Evolutionary conservation across 2,329 filamentous ascomycete genomes (phyloP).

Genomic region (Fusarium praegraminearum): DNA sequence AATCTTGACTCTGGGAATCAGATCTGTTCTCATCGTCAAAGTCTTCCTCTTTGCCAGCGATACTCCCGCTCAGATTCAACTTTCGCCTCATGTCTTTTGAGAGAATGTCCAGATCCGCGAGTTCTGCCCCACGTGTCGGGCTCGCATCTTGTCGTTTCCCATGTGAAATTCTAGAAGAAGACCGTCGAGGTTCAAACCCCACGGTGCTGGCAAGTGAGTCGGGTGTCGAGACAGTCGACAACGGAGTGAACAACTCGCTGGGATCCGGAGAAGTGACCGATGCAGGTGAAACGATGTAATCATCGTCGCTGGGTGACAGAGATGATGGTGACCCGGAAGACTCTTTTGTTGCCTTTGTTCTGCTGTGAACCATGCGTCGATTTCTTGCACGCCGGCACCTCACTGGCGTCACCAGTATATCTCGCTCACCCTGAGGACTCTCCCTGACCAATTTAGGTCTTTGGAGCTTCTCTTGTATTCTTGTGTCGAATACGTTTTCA

Average conservation of each 20-base stretch:
- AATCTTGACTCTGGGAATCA: background rate
- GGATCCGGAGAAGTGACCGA: slow-evolving; percentile 20
- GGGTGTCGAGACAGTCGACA: slow-evolving; percentile 12
- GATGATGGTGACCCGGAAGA: background rate
- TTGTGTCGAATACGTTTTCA: background rate
- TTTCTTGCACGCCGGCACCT: background rate
- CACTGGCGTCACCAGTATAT: slow-evolving; percentile 5
- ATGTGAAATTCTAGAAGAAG: background rate
- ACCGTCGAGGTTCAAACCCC: background rate
- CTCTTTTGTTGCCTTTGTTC: background rate
- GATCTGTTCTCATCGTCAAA: background rate
- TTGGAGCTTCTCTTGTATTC: background rate
- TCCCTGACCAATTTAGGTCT: slow-evolving; percentile 15
- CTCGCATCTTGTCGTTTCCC: background rate
- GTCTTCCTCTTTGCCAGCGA: background rate
- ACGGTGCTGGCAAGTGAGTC: background rate
- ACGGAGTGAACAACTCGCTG: slow-evolving; percentile 22
- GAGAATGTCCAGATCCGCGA: background rate
- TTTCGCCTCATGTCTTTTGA: background rate
- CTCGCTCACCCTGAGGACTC: background rate
- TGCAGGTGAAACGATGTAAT: background rate
- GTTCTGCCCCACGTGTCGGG: background rate
- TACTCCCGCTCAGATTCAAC: background rate
- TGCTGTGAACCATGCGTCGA: background rate
- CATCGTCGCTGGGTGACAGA: background rate